Evolutionary conservation across 2,329 filamentous ascomycete genomes (phyloP).

Genomic region (Alternaria sp.): DNA sequence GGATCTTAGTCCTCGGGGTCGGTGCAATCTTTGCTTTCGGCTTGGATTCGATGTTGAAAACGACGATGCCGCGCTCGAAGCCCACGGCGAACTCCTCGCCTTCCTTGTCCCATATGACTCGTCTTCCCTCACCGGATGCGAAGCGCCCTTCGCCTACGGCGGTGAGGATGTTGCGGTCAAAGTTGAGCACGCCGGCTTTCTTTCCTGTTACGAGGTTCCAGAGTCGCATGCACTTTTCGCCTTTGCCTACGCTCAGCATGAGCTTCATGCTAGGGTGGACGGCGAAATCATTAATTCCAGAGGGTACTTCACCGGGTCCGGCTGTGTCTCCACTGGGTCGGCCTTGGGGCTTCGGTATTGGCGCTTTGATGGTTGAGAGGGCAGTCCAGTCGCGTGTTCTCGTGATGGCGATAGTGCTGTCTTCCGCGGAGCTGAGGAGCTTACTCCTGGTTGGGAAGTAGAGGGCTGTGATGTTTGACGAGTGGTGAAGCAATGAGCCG

Average conservation of each 20-base stretch:
- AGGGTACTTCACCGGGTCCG: conserved; percentile 76
- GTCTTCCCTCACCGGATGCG: conserved; percentile 80
- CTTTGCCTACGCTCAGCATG: conserved; percentile 90
- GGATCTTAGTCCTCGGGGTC: conserved; percentile 75
- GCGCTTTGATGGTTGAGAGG: conserved; percentile 86
- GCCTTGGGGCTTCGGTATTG: conserved; percentile 78
- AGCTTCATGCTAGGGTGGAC: conserved; percentile 96
- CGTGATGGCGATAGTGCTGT: conserved; percentile 88
- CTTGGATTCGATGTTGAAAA: conserved; percentile 88
- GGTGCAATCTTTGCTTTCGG: conserved; percentile 77
- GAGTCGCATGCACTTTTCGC: conserved; percentile 87
- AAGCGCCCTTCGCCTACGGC: conserved; percentile 78
- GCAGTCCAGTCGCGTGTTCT: conserved; percentile 88
- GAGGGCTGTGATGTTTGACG: conserved; percentile 78
- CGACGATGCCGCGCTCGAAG: conserved; percentile 83
- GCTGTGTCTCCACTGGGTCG: conserved; percentile 91
- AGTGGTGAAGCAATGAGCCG: conserved; percentile 85
- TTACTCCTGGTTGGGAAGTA: conserved; percentile 86
- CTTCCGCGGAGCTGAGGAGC: conserved; percentile 84
- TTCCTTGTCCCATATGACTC: conserved; percentile 78
- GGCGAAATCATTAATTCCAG: conserved; percentile 93
- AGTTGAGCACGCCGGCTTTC: conserved; percentile 91
- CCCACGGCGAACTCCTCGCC: conserved; percentile 86
- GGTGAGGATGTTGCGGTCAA: conserved; percentile 73
- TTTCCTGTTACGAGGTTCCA: conserved; percentile 98